Conservation (phyloP, 371 early-diverging fungal genomes). For the Mortierella sp. region DNA sequence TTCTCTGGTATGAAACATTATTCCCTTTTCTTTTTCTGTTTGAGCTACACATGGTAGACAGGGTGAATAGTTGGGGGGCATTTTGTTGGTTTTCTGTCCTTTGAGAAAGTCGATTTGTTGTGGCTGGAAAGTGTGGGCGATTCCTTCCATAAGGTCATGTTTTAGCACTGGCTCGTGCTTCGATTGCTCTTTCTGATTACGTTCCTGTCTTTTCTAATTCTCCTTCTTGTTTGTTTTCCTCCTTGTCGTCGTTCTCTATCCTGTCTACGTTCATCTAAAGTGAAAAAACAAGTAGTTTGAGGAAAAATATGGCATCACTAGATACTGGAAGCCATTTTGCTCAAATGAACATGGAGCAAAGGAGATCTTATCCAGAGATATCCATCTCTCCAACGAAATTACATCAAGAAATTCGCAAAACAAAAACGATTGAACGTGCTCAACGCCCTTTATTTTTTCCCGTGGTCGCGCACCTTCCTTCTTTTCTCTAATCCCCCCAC, state of each 20-base stretch:
- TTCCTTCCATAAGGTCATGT: background rate
- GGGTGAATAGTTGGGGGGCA: background rate
- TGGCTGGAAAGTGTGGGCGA: no score
- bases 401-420: background rate
- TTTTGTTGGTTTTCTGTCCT: background rate
- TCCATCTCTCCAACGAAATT: background rate
- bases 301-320: no score
- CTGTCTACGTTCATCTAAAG: no score
- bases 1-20: background rate
- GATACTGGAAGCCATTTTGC: no score
- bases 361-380: background rate
- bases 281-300: no score
- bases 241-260: background rate
- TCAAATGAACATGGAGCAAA: background rate
- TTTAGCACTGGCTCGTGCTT: background rate
- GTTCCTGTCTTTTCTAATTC: background rate
- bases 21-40: background rate
- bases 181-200: no score
- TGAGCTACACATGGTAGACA: background rate
- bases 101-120: no score
- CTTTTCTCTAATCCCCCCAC: background rate
- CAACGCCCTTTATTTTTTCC: background rate
- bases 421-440: background rate
- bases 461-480: background rate
- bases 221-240: no score